Evolutionary conservation across 2,329 filamentous ascomycete genomes (phyloP).

Genomic region (Alternaria sp.): DNA sequence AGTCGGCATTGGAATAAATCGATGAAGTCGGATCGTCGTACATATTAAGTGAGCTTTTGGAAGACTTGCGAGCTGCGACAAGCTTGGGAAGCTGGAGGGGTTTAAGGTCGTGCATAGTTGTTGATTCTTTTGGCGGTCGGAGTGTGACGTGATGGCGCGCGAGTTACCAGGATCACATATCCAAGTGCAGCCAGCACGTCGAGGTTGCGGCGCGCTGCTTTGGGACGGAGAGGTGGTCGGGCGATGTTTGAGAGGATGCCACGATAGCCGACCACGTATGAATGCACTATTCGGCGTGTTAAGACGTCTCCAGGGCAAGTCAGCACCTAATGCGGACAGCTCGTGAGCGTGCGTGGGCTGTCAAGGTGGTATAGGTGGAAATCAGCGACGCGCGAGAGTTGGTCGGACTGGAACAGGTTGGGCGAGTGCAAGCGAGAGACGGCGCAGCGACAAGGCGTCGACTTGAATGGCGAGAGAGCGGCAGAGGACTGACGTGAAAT

Average conservation of each 20-base stretch:
- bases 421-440: constrained; percentile 13
- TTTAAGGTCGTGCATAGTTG: constrained; percentile 52
- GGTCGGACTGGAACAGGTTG: constrained; percentile 12
- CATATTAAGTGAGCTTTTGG: constrained; percentile 48
- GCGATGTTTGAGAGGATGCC: constrained; percentile 48
- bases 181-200: constrained; percentile 34
- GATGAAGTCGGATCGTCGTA: constrained; percentile 44
- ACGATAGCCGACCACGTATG: constrained; percentile 53
- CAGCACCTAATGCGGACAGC: constrained; percentile 42
- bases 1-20: constrained; percentile 48
- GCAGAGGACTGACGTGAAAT: constrained; percentile 34
- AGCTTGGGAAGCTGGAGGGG: constrained; percentile 52
- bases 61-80: constrained; percentile 50
- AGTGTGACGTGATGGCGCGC: constrained; percentile 41
- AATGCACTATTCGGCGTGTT: constrained; percentile 44
- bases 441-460: constrained; percentile 12
- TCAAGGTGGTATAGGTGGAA: constrained; percentile 29
- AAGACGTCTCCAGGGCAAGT: constrained; percentile 28
- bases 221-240: constrained; percentile 43
- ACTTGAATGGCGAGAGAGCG: constrained; percentile 5
- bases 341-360: constrained; percentile 42
- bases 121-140: constrained; percentile 26
- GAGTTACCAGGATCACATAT: constrained; percentile 49
- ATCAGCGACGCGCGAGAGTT: constrained; percentile 22
- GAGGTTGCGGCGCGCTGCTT: constrained; percentile 31